Evolutionary conservation across 225 moss, liverwort and hornwort genomes (phyloP).

Genomic region (Marchantia polymorpha): DNA sequence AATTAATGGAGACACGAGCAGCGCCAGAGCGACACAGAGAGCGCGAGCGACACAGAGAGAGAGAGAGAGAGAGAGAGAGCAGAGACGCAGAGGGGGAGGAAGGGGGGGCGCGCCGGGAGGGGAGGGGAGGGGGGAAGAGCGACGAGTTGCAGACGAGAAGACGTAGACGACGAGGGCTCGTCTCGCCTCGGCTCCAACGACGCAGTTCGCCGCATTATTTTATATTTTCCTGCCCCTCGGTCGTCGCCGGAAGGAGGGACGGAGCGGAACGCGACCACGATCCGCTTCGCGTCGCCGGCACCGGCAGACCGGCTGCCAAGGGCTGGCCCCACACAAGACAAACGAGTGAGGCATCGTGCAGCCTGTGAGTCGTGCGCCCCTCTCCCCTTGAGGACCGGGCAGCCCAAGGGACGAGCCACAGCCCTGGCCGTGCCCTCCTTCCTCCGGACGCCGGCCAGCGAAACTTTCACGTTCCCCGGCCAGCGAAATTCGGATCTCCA

Average conservation of each 20-base stretch:
- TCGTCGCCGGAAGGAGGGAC: not conserved
- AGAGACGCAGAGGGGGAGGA: not conserved
- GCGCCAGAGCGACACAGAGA: too few relatives aligned
- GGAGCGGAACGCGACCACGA: not conserved
- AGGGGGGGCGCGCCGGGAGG: not conserved
- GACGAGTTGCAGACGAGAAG: not conserved
- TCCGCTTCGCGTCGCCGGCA: not conserved
- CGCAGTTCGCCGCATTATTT: not conserved
- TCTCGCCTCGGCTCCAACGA: not conserved
- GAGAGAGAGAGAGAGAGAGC: not conserved
- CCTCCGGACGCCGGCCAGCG: too few relatives aligned
- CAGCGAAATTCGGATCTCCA: not conserved
- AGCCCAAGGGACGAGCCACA: not conserved
- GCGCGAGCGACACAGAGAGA: not conserved
- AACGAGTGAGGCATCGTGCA: not conserved
- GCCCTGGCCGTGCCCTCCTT: not conserved
- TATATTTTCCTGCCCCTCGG: not conserved
- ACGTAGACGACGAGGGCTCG: not conserved
- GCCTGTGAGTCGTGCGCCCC: not conserved
- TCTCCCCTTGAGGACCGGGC: not conserved
- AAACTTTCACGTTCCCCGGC: not conserved
- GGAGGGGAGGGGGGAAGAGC: not conserved
- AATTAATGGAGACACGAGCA: not conserved
- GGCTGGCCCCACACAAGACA: not conserved
- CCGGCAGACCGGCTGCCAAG: not conserved